Percentiles rank a stretch among this genome's conserved stretches.
Conservation (phyloP, 352 stramenopile genomes). For the Phytophthora vignae region DNA sequence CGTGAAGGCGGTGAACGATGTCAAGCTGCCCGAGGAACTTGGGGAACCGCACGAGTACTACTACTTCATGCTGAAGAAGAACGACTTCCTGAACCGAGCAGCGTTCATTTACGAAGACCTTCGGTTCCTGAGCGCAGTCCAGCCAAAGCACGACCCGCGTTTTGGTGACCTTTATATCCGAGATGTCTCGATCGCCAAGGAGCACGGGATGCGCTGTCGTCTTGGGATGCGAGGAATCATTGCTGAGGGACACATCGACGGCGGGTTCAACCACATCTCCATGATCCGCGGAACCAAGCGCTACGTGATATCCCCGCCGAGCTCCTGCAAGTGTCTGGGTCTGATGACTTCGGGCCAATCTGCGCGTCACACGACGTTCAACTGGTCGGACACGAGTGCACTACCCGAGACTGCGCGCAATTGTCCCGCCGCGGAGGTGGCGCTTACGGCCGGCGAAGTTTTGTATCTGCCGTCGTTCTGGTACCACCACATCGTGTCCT, state of each 20-base stretch:
- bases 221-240: constrained; percentile 95
- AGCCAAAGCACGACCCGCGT: constrained; percentile 55
- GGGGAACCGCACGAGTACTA: constrained; percentile 47
- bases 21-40: constrained; percentile 25
- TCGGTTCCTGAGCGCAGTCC: constrained; percentile 92
- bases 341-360: constrained; percentile 83
- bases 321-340: constrained; percentile 83
- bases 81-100: constrained; percentile 46
- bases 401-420: constrained; percentile 43
- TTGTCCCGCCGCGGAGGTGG: constrained; percentile 89
- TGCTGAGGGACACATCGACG: constrained; percentile 94
- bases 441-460: constrained; percentile 93
- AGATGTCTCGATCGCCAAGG: constrained; percentile 37
- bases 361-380: constrained; percentile 89
- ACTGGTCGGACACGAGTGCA: constrained; percentile 86
- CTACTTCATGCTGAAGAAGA: constrained; percentile 69
- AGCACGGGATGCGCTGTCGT: constrained; percentile 75
- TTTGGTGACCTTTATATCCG: constrained; percentile 70
- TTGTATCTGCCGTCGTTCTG: constrained; percentile 95
- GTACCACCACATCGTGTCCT: constrained; percentile 97
- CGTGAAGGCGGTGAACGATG: constrained; percentile 37
- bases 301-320: constrained; percentile 94
- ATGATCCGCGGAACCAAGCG: constrained; percentile 91
- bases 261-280: constrained; percentile 93
- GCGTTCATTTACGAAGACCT: constrained; percentile 90